A percentile compares a stretch with the other conserved stretches of the same genome.
Evolutionary conservation across 2,329 filamentous ascomycete species (phyloP).

Genomic region (Xylaria sp.): DNA sequence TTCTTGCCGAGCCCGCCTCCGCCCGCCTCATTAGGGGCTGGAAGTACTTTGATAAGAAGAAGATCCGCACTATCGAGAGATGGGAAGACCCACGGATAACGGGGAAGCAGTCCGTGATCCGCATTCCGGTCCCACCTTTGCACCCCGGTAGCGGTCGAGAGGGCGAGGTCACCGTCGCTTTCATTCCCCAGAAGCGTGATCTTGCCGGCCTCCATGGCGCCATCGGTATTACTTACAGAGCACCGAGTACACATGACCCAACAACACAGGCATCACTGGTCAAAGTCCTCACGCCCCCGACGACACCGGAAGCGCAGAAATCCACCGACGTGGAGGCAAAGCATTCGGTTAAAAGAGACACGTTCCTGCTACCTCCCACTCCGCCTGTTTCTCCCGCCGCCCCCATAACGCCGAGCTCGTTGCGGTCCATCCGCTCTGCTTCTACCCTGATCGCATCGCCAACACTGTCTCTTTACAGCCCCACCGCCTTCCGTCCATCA

Average conservation of each 20-base stretch:
- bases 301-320: slow-evolving; percentile 46
- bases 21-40: slow-evolving; percentile 73
- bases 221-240: slow-evolving; percentile 77
- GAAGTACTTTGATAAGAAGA: slow-evolving; percentile 72
- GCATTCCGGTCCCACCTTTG: slow-evolving; percentile 65
- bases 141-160: slow-evolving; percentile 60
- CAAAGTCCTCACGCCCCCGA: slow-evolving; percentile 48
- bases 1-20: slow-evolving; percentile 73
- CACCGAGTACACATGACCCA: slow-evolving; percentile 56
- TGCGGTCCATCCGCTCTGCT: slow-evolving; percentile 53
- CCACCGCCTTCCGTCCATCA: slow-evolving; percentile 35
- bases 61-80: slow-evolving; percentile 57
- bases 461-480: slow-evolving; percentile 32
- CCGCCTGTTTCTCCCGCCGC: slow-evolving; percentile 54
- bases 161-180: slow-evolving; percentile 78
- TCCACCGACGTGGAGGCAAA: slow-evolving; percentile 23
- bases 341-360: slow-evolving; percentile 34
- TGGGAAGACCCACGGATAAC: slow-evolving; percentile 58
- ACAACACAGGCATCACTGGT: slow-evolving; percentile 21
- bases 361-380: slow-evolving; percentile 49
- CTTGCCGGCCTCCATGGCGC: slow-evolving; percentile 72
- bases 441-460: slow-evolving; percentile 50
- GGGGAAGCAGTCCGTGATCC: slow-evolving; percentile 51
- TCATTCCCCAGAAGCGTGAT: slow-evolving; percentile 70
- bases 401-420: slow-evolving; percentile 45